A percentile compares a stretch with the other conserved stretches of the same genome.
Evolutionary conservation across 192 early-diverging fungal genomes (phyloP).

Genomic region (Pilobolus umbonatus): DNA sequence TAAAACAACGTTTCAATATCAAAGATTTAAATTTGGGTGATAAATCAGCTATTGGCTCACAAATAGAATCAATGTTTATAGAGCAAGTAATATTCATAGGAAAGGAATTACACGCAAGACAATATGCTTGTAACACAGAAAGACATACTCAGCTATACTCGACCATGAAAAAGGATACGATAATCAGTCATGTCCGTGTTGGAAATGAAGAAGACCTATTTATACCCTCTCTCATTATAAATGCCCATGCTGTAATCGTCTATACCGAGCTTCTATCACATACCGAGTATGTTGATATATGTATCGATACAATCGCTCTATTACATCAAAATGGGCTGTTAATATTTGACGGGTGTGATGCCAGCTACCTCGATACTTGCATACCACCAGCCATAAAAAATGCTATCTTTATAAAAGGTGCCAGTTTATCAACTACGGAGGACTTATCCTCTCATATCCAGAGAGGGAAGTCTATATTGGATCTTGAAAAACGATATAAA

Average conservation of each 20-base stretch:
- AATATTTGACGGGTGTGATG: not conserved
- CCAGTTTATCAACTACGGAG: not conserved
- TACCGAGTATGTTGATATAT: not conserved
- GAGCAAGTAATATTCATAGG: constrained; percentile 20
- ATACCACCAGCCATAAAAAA: not conserved
- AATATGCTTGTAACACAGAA: not conserved
- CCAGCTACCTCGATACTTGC: not conserved
- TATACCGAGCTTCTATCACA: not conserved
- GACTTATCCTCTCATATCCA: not conserved
- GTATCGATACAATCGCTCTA: not conserved
- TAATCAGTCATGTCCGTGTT: constrained; percentile 29
- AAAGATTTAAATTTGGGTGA: not conserved
- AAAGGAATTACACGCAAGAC: not conserved
- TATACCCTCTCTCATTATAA: constrained; percentile 23
- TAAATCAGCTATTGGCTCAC: not conserved
- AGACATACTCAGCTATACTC: constrained; percentile 21
- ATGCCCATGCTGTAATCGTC: constrained; percentile 15
- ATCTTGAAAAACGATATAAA: not conserved
- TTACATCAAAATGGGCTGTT: not conserved
- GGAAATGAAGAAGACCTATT: constrained; percentile 4
- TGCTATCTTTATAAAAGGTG: not conserved
- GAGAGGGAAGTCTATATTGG: not conserved
- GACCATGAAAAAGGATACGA: constrained; percentile 1
- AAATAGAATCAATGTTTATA: not conserved
- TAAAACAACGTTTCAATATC: constrained; percentile 21